A percentile compares a stretch with the other conserved stretches of the same genome.
These are phyloP conservation scores for Termitomyces sp. DNA, from an alignment of 768 basidiomycete genomes.

Conservation along the genomic window DNA sequence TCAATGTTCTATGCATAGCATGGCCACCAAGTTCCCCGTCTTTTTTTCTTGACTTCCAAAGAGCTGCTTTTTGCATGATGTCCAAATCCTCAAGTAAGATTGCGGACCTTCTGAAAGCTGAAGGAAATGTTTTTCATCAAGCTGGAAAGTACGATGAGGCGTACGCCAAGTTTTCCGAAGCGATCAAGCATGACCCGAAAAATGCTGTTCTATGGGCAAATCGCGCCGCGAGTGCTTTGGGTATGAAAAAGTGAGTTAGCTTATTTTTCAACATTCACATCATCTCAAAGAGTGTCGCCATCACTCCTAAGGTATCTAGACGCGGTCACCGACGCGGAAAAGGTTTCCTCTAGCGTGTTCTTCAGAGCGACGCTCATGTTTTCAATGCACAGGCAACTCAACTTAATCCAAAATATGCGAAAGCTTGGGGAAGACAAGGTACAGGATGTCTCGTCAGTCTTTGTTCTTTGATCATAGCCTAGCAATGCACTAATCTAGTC, in stretches of 20 bases:
- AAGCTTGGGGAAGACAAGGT: slow-evolving; percentile 39
- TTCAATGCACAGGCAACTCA: slow-evolving; percentile 27
- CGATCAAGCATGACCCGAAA: slow-evolving; percentile 33
- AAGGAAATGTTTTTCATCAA: slow-evolving; percentile 36
- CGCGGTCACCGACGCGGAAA: slow-evolving; percentile 25
- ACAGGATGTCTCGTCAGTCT: slow-evolving; percentile 25
- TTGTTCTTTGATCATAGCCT: not conserved
- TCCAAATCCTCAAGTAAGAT: slow-evolving; percentile 2
- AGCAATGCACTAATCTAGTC: not conserved
- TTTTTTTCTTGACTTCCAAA: not conserved
- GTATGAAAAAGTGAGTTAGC: slow-evolving; percentile 28
- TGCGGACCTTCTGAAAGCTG: slow-evolving; percentile 30
- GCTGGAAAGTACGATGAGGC: slow-evolving; percentile 30
- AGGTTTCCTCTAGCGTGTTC: slow-evolving; percentile 15
- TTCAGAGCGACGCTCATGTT: not conserved
- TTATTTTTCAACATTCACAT: not conserved
- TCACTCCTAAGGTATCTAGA: slow-evolving; percentile 24
- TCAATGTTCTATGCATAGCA: not conserved
- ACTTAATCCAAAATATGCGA: slow-evolving; percentile 36
- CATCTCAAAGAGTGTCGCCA: not conserved
- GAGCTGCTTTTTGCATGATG: not conserved
- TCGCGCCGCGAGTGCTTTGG: slow-evolving; percentile 37
- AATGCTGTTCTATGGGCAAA: slow-evolving; percentile 42
- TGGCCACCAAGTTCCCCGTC: not conserved
- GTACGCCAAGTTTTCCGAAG: slow-evolving; percentile 36